These are phyloP conservation scores for Candida sphagnicola DNA, from an alignment of 805 yeast genomes.

Conservation along the genomic window DNA sequence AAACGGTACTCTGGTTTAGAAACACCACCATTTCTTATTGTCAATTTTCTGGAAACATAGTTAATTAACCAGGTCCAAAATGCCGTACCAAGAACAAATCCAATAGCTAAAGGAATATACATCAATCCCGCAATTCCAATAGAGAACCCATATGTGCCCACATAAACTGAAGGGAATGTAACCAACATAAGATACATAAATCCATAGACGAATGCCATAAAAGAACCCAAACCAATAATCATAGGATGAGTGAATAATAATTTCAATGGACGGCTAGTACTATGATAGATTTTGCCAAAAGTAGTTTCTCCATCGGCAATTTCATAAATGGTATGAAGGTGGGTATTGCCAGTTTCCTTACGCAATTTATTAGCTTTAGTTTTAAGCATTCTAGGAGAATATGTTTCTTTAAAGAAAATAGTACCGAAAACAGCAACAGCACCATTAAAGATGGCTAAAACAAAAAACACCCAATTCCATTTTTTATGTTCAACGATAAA, in stretches of 20 bases:
- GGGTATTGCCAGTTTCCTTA: constrained; percentile 50
- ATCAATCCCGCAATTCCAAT: constrained; percentile 52
- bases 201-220: constrained; percentile 65
- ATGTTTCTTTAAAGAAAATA: constrained; percentile 54
- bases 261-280: constrained; percentile 53
- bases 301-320: constrained; percentile 48
- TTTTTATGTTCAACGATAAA: constrained; percentile 45
- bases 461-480: constrained; percentile 71
- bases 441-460: constrained; percentile 57
- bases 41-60: constrained; percentile 31
- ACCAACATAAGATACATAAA: constrained; percentile 61
- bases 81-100: constrained; percentile 46
- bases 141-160: constrained; percentile 41
- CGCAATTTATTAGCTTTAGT: constrained; percentile 45
- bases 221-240: constrained; percentile 58
- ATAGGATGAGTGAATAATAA: constrained; percentile 57
- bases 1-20: constrained; percentile 59
- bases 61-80: constrained; percentile 47
- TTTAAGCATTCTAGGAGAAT: constrained; percentile 49
- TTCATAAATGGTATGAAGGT: constrained; percentile 59
- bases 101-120: constrained; percentile 56
- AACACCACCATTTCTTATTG: constrained; percentile 45
- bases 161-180: constrained; percentile 54
- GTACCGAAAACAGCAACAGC: constrained; percentile 40
- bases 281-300: constrained; percentile 34